Percentiles rank a stretch among this genome's conserved stretches.
Evolutionary conservation across 2,329 filamentous ascomycete genomes (phyloP).

Genomic region (Sclerotinia subarctica): DNA sequence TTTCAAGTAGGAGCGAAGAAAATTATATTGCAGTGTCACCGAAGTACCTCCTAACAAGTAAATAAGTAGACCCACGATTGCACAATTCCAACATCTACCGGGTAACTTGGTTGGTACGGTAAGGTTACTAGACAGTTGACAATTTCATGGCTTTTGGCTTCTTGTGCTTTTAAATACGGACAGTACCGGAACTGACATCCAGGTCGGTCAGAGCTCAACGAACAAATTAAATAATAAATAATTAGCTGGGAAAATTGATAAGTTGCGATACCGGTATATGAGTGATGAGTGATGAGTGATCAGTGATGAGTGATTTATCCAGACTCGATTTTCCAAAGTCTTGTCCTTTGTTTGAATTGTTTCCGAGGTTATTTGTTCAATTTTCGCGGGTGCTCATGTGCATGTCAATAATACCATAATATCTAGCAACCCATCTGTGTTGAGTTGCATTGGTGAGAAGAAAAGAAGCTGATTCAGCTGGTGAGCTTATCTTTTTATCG

Average conservation of each 20-base stretch:
- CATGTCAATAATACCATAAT: neutral
- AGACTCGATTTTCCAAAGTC: neutral
- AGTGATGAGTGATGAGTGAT: too few relatives aligned
- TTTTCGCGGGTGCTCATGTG: neutral
- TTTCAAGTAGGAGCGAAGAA: neutral
- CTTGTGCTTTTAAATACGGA: neutral
- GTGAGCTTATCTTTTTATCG: conserved; percentile 15
- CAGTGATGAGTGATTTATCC: too few relatives aligned
- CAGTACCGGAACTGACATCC: too few relatives aligned
- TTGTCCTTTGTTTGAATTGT: neutral
- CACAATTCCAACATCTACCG: neutral
- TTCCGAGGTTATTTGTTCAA: neutral
- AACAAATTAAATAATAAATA: too few relatives aligned
- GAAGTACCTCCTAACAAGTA: conserved; percentile 2
- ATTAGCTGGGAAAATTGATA: too few relatives aligned
- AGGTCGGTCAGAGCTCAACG: too few relatives aligned
- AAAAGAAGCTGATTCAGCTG: neutral
- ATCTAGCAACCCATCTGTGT: neutral
- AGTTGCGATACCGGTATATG: too few relatives aligned
- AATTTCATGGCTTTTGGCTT: neutral
- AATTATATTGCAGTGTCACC: neutral
- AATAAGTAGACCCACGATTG: conserved; percentile 1
- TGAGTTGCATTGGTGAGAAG: neutral
- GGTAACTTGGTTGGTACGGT: neutral
- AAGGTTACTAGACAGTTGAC: neutral